phyloP scores from a whole-genome alignment of 257 asterid genomes.

The Avicennia marina region DNA sequence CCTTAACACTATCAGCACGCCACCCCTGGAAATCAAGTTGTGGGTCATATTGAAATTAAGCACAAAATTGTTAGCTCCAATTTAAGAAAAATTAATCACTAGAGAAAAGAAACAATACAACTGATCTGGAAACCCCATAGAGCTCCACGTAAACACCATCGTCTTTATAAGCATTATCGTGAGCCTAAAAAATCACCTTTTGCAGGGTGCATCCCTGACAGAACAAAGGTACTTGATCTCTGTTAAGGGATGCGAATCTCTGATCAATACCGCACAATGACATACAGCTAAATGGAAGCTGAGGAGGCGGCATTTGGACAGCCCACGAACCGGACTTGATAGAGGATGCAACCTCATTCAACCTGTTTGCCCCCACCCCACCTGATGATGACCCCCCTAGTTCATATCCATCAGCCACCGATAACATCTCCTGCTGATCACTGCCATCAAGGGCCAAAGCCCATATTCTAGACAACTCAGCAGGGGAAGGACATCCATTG shows the following conservation, averaged over 20 bases:
- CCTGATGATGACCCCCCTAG: conserved; percentile 1
- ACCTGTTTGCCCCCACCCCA: conserved; percentile 17
- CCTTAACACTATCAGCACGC: conserved; percentile 31
- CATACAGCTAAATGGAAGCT: not conserved
- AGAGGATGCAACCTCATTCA: conserved; percentile 35
- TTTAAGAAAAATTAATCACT: no score
- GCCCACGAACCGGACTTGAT: conserved; percentile 39
- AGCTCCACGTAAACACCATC: no score
- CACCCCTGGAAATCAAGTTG: conserved; percentile 24
- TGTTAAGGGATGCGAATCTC: conserved; percentile 12
- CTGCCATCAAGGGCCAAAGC: conserved; percentile 31
- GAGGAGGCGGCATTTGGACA: conserved; percentile 21
- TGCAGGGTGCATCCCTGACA: conserved; percentile 30
- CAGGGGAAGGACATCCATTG: conserved; percentile 38
- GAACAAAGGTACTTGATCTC: conserved; percentile 32
- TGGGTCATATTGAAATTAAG: not conserved
- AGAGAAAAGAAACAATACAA: no score
- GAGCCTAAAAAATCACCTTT: no score
- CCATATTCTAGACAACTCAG: conserved; percentile 50
- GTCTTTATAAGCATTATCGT: no score
- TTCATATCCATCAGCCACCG: conserved; percentile 11
- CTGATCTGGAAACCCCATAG: no score
- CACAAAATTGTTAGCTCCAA: not conserved
- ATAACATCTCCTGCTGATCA: conserved; percentile 13
- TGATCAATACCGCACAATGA: no score